These are phyloP conservation scores for Polychytrium aggregatum DNA, from an alignment of 192 early-diverging fungal species.

Conservation along the genomic window DNA sequence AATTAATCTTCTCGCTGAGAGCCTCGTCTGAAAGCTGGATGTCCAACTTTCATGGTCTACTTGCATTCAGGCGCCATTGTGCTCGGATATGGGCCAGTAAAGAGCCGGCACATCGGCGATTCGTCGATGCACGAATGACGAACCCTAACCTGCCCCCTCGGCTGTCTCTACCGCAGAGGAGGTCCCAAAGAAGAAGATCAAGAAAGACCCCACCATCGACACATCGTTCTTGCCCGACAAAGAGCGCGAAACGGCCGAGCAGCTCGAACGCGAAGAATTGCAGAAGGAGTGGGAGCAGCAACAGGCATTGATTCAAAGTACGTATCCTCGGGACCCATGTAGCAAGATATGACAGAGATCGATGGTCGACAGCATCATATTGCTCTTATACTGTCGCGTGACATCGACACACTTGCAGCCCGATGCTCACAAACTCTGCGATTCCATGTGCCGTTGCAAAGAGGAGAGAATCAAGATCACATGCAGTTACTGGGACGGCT, in stretches of 20 bases:
- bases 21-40: neutral
- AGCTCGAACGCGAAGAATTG: constrained; percentile 57
- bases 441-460: too few species aligned
- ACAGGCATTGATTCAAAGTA: constrained; percentile 76
- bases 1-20: constrained; percentile 40
- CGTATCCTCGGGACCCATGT: neutral
- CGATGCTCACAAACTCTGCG: neutral
- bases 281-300: constrained; percentile 69
- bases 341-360: too few species aligned
- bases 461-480: constrained; percentile 73
- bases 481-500: constrained; percentile 93
- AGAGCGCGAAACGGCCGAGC: constrained; percentile 73
- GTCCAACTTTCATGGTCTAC: constrained; percentile 3
- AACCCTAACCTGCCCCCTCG: too few species aligned
- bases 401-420: too few species aligned
- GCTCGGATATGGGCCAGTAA: too few species aligned
- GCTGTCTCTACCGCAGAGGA: too few species aligned
- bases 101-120: too few species aligned
- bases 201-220: constrained; percentile 83
- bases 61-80: too few species aligned
- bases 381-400: too few species aligned
- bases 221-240: constrained; percentile 87
- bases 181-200: constrained; percentile 34
- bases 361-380: too few species aligned
- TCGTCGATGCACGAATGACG: too few species aligned